Evolutionary conservation across 805 yeast genomes (phyloP), one percentile per base, ranked within the genome.

Genomic region (Scheffersomyces amazonensis): DNA sequence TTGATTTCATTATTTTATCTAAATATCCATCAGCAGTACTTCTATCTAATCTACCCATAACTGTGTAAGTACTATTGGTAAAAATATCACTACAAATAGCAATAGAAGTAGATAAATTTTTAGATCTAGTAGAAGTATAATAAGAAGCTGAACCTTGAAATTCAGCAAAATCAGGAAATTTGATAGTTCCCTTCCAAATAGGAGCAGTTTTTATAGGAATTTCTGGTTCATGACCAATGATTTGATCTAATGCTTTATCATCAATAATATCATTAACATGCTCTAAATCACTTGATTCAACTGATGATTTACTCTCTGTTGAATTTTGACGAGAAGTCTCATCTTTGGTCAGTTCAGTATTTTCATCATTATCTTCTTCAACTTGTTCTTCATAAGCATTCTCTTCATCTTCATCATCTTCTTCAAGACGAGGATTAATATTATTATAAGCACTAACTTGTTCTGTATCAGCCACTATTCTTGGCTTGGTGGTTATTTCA

Each of bases 11-110:
- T 15, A 78, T 67, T 44, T 73, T 71, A 19, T 54, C 46, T 43
- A 87, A 58, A 52, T 87, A 87, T 10, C 62, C 63, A 37, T 73
- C 78, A 1, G 88, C 95, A 35, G 61, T 66, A 5, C 45, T 39
- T 3, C 65, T 52, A 49, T 76, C 80, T 32, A 87, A 65, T 39
- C 88, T 68, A 3, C 95, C 95, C 42, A 78, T 81, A 32, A 86
- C 60, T 21, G 63, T 62, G 46, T 80, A 57, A 24, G 58, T 47
- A 30, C 51, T 35, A 15, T 46, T 40, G 23, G 43, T 38, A 39
- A 62, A 56, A 4, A 73, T 51, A 30, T 62, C 64, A 53, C 58
- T 53, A 43, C 51, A 50, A 36, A 48, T 39, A 16, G 43, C 43
- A n/a, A 28, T 41, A 25, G 52, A 50, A 12, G 60, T 60, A 15